Evolutionary conservation across 805 yeast genomes (phyloP).

Genomic region (Cyberlindnera lachancei): DNA sequence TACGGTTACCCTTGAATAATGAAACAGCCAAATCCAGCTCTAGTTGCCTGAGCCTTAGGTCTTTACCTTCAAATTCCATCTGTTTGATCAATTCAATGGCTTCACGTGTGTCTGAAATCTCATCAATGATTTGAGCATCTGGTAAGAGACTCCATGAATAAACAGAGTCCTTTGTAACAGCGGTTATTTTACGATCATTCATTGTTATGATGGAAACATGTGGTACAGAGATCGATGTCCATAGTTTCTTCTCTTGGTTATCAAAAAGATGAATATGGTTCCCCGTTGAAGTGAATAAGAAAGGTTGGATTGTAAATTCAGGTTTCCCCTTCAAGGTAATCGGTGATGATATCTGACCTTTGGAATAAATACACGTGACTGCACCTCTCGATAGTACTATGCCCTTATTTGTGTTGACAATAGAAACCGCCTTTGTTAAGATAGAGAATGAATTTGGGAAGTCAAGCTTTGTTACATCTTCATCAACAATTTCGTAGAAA

Average conservation of each 20-base stretch:
- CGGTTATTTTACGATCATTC: background rate
- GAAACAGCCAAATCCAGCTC: constrained; percentile 33
- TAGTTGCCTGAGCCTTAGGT: constrained; percentile 33
- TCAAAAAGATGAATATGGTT: constrained; percentile 8
- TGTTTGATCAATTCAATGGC: constrained; percentile 34
- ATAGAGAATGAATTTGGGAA: constrained; percentile 1
- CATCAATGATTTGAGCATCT: constrained; percentile 5
- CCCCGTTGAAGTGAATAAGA: constrained; percentile 7
- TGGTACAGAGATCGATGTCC: constrained; percentile 2
- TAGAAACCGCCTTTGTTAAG: background rate
- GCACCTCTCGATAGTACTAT: constrained; percentile 8
- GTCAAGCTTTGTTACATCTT: constrained; percentile 1
- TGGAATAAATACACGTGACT: constrained; percentile 1
- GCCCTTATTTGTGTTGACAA: background rate
- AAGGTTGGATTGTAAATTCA: constrained; percentile 4
- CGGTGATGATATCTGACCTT: background rate
- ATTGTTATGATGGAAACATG: constrained; percentile 1
- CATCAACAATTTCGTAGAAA: constrained; percentile 14
- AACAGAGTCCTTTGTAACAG: constrained; percentile 4
- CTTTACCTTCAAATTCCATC: constrained; percentile 24
- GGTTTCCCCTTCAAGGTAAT: constrained; percentile 3
- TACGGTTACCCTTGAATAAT: constrained; percentile 24
- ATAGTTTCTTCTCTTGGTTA: background rate
- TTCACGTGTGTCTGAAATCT: constrained; percentile 1
- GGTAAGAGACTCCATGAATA: constrained; percentile 1